Evolutionary conservation across 179 eudicot genomes (phyloP), one percentile per base, ranked within the genome.

Genomic region (Beta corolliflora): DNA sequence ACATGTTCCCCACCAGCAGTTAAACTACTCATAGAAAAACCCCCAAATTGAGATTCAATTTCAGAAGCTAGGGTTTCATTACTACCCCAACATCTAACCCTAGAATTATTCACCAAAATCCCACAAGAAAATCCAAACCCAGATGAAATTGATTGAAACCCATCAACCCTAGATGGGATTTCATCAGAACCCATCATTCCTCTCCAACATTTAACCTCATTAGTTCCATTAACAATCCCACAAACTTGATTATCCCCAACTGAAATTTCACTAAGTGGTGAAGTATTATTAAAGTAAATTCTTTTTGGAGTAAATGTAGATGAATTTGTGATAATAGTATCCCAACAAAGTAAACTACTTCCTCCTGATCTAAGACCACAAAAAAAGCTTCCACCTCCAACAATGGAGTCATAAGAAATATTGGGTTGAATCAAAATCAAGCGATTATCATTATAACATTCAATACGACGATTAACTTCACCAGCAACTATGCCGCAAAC

Each of bases 41-140:
- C 84, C 5, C 36, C 60, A 79, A 89, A 96, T 76, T 85, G 84
- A 25, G 73, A 41, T 81, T 88, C 84, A 25, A 94, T 88, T n/a
- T 59, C 65, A n/a, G 45, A 50, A 21, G 92, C 89, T 21, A 76
- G 15, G 48, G 63, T 76, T 36, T 10, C 9, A 79, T 86, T 78
- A 63, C 60, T 79, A 10, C 98, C 97, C 97, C 95, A 93, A 76
- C 99, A 95, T 19, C 46, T 23, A 36, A 94, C 91, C 9, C 83
- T 83, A 48, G 64, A 76, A 60, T 56, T 44, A 69, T 44, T 70
- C 15, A 74, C 36, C 85, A 77, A 64, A 81, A 96, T 86, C 19
- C 97, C 99, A 81, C 99, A 96, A 60, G 90, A 81, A 86, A 91
- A 91, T 7, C 94, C 93, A 76, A 88, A 64, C 53, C 98, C 98